phyloP scores from a whole-genome alignment of 495 filamentous ascomycete genomes.

The Neurospora intermedia region DNA sequence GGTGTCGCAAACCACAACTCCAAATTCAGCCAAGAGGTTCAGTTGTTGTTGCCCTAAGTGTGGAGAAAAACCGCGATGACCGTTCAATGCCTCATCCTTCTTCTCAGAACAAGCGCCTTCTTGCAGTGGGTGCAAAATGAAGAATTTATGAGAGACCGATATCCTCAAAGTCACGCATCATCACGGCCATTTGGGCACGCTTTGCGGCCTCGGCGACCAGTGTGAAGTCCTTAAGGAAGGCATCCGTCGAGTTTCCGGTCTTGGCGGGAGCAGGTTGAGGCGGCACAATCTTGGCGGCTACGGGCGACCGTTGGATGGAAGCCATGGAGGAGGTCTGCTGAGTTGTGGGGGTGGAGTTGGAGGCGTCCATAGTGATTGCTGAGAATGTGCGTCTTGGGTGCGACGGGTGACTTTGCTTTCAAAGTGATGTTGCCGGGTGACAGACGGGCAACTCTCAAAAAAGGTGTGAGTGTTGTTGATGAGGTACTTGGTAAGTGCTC shows the following conservation, averaged over 20 bases:
- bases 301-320: constrained; percentile 17
- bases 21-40: not conserved
- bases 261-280: constrained; percentile 22
- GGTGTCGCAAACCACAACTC: not conserved
- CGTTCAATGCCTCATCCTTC: not conserved
- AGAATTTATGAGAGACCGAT: constrained; percentile 39
- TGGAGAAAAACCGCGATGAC: not conserved
- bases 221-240: constrained; percentile 68
- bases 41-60: not conserved
- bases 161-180: constrained; percentile 75
- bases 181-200: constrained; percentile 74
- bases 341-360: constrained; percentile 21
- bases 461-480: not conserved
- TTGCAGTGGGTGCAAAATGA: not conserved
- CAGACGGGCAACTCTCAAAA: not conserved
- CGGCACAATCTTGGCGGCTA: constrained; percentile 17
- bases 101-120: not conserved
- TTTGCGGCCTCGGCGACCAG: constrained; percentile 93
- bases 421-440: not conserved
- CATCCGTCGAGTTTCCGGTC: constrained; percentile 38
- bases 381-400: not conserved
- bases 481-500: not conserved
- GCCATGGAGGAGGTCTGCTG: constrained; percentile 17
- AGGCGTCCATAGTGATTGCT: constrained; percentile 25
- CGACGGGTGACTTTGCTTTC: not conserved